A percentile compares a stretch with the other conserved stretches of the same genome.
phyloP scores from a whole-genome alignment of 345 rosid species.

The Eutrema heterophyllum region DNA sequence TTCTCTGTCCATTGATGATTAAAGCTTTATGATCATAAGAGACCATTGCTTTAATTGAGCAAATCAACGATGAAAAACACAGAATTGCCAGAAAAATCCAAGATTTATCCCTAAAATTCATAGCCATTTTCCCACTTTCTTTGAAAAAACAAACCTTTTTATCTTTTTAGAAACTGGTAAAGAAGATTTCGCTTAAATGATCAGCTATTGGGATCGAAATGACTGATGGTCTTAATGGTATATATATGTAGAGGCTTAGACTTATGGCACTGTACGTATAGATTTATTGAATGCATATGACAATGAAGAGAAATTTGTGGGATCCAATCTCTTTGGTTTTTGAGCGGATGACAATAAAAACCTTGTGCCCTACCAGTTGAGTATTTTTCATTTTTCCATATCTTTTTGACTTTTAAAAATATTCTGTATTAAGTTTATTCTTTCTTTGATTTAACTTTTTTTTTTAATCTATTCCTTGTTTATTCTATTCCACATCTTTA shows the following conservation, averaged over 20 bases:
- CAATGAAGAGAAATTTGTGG: not conserved
- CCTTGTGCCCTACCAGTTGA: slow-evolving; percentile 15
- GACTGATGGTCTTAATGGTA: slow-evolving; percentile 11
- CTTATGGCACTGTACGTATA: slow-evolving; percentile 4
- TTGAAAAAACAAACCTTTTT: not conserved
- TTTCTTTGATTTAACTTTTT: not conserved
- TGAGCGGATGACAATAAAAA: slow-evolving; percentile 10
- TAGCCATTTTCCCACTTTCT: not conserved
- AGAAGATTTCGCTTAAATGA: not conserved
- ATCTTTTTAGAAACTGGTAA: not conserved
- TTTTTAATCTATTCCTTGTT: not conserved
- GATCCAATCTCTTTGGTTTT: not conserved
- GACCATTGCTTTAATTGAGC: slow-evolving; percentile 26
- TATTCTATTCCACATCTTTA: not conserved
- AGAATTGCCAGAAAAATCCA: slow-evolving; percentile 8
- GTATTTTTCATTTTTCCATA: not conserved
- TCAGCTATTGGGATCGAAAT: slow-evolving; percentile 1
- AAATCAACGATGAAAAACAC: slow-evolving; percentile 18
- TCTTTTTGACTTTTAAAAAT: no score
- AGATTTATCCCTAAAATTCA: not conserved
- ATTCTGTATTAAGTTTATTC: no score
- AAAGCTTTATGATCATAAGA: slow-evolving; percentile 46
- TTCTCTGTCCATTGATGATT: slow-evolving; percentile 47
- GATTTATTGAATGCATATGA: slow-evolving; percentile 7
- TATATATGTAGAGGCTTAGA: slow-evolving; percentile 7